Evolutionary conservation across 2,329 filamentous ascomycete species (phyloP).

Genomic region (Trichoderma polysporum): DNA sequence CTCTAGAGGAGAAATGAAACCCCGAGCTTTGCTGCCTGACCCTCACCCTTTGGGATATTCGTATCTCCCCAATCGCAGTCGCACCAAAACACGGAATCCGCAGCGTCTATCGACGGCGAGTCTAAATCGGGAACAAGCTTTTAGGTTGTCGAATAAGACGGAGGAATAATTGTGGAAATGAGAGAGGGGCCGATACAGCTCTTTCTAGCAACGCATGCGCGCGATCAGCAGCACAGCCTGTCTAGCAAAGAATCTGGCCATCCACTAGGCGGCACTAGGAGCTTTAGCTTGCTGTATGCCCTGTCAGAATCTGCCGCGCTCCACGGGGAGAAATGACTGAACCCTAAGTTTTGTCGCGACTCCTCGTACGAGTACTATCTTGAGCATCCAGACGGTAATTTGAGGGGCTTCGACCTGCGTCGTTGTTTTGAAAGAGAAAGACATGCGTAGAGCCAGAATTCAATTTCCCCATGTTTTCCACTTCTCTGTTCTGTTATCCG

Average conservation of each 20-base stretch:
- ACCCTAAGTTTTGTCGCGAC: background rate
- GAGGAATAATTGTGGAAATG: conserved; percentile 15
- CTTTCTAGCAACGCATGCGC: background rate
- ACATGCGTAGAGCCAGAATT: no score
- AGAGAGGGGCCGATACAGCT: conserved; percentile 3
- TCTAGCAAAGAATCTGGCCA: conserved; percentile 2
- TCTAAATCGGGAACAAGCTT: conserved; percentile 16
- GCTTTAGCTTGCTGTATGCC: background rate
- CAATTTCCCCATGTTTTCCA: background rate
- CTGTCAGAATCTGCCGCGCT: background rate
- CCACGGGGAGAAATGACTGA: background rate
- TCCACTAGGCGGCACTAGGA: background rate
- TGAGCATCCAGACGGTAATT: background rate
- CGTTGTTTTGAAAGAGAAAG: background rate
- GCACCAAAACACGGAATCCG: conserved; percentile 8
- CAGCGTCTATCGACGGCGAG: background rate
- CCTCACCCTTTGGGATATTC: background rate
- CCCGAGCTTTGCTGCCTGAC: background rate
- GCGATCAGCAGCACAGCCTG: conserved; percentile 16
- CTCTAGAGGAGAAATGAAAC: background rate
- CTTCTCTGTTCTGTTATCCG: background rate
- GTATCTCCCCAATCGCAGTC: background rate
- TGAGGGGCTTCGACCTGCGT: background rate
- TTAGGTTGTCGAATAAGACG: conserved; percentile 10
- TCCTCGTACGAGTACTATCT: no score